Base-by-base conservation (phyloP, 2,329 filamentous ascomycete genomes). In the Fusarium protoensiforme region DNA sequence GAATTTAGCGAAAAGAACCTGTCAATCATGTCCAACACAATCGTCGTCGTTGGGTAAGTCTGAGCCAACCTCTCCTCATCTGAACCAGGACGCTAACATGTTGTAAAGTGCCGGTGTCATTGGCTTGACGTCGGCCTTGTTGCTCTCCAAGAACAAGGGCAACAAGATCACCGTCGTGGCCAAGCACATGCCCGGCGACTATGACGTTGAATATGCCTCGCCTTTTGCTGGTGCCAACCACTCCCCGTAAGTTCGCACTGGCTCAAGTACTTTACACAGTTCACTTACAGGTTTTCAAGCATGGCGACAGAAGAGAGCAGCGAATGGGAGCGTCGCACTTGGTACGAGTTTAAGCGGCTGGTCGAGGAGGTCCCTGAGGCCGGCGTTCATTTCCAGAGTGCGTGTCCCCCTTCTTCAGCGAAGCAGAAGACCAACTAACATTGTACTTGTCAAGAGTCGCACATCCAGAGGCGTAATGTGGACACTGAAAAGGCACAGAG, bases 141-240 rank as follows among this genome's bases (percentile, higher is more conserved):
- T 87, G 53, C 81, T 89, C 36, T 83, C 87, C 7, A 86, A 82
- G 73, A 81, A 82, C 74, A 81, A 83, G 59, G 79, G 76, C 38
- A 85, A 87, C 70, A 79, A 73, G 20, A 80, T 97, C 72, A 95
- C 93, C 0, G 86, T 97, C 38, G 85, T 94, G 35, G 92, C 94
- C 7, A 97, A 96, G 79, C 93, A 97, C 80, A 96, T 98, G 92
- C 95, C 95, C 0, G 95, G 95, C 38, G 95, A 98, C 84, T 96
- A 96, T 82, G 93, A 96, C 74, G 92, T 95, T 75, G 93, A 97
- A 85, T 98, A 98, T 81, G 92, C 94, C 1, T 97, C 94, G 7
- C 94, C 94, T 1, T 97, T 94, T 93, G 94, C 94, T 5, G 94
- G 94, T 16, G 94, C 94, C 70, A 96, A 96, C 79, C 92, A 91